Conservation (phyloP, 208 protist genomes). For the Leishmania mexicana region DNA sequence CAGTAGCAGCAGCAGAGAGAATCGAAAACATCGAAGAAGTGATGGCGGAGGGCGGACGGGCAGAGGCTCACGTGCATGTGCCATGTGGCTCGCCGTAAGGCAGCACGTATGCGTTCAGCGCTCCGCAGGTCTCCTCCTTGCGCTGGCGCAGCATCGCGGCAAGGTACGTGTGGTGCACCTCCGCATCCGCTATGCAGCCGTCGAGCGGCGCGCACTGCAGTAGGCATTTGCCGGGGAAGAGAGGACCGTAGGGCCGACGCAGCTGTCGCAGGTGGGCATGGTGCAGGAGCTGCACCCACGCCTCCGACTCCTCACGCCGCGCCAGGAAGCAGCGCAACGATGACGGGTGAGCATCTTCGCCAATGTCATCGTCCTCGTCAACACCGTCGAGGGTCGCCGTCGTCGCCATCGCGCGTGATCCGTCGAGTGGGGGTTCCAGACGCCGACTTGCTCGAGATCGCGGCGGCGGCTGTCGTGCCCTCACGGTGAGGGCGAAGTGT, state of each 20-base stretch:
- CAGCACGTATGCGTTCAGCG: not conserved
- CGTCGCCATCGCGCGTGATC: not conserved
- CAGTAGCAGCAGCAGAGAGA: not conserved
- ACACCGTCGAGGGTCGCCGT: not conserved
- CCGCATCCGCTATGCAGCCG: conserved; percentile 6
- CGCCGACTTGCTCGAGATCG: not conserved
- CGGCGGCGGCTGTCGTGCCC: not conserved
- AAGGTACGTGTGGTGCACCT: conserved; percentile 16
- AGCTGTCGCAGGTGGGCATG: not conserved
- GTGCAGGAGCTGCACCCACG: conserved; percentile 13
- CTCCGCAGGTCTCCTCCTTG: not conserved
- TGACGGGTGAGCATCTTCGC: not conserved
- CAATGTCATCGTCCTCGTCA: not conserved
- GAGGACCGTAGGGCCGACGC: conserved; percentile 22
- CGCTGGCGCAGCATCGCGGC: conserved; percentile 7
- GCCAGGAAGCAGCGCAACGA: not conserved
- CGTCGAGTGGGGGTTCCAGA: not conserved
- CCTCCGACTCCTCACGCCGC: conserved; percentile 5
- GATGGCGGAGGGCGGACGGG: not conserved
- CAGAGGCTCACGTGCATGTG: not conserved
- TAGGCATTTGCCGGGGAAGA: conserved; percentile 3
- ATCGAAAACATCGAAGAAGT: no score
- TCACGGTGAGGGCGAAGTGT: not conserved
- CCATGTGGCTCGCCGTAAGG: not conserved
- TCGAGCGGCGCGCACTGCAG: not conserved